A percentile compares a stretch with the other conserved stretches of the same genome.
These are phyloP conservation scores for Fusarium phyllophilum DNA, from an alignment of 2,329 filamentous ascomycete genomes.

Conservation along the genomic window DNA sequence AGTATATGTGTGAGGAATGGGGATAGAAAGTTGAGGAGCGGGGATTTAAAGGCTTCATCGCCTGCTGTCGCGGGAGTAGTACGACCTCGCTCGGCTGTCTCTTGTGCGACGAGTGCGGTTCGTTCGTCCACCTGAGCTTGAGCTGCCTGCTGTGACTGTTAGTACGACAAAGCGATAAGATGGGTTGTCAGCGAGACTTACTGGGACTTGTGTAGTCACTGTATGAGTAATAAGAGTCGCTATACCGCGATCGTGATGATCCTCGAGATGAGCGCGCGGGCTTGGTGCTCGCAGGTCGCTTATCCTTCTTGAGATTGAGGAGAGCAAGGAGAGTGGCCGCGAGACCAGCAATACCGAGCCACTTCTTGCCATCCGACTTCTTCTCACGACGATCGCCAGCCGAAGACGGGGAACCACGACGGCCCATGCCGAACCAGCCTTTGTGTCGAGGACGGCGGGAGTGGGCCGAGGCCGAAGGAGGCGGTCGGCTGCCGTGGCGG, in stretches of 20 bases:
- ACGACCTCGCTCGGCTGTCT: slow-evolving; percentile 48
- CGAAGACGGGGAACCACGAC: slow-evolving; percentile 54
- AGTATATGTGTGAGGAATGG: slow-evolving; percentile 22
- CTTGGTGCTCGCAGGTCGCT: slow-evolving; percentile 55
- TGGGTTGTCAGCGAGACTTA: slow-evolving; percentile 52
- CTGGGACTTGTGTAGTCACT: slow-evolving; percentile 60
- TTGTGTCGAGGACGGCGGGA: slow-evolving; percentile 63
- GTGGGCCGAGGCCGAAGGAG: slow-evolving; percentile 50
- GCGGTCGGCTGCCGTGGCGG: slow-evolving; percentile 55
- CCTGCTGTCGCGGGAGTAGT: slow-evolving; percentile 45
- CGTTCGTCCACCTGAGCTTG: slow-evolving; percentile 58
- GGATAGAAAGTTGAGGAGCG: slow-evolving; percentile 6
- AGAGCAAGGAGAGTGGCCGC: slow-evolving; percentile 63
- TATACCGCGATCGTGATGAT: slow-evolving; percentile 60
- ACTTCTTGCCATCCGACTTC: slow-evolving; percentile 60
- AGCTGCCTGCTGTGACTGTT: slow-evolving; percentile 53
- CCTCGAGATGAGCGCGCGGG: slow-evolving; percentile 51
- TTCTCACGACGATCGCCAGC: slow-evolving; percentile 57
- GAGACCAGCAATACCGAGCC: slow-evolving; percentile 63
- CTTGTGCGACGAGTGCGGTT: slow-evolving; percentile 48
- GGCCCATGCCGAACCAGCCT: slow-evolving; percentile 64
- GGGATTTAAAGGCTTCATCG: slow-evolving; percentile 22
- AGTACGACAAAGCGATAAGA: slow-evolving; percentile 11
- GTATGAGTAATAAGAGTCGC: slow-evolving; percentile 65
- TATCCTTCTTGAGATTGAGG: slow-evolving; percentile 64